These are phyloP conservation scores for Carallia brachiata DNA, from an alignment of 345 rosid species.

Conservation along the genomic window DNA sequence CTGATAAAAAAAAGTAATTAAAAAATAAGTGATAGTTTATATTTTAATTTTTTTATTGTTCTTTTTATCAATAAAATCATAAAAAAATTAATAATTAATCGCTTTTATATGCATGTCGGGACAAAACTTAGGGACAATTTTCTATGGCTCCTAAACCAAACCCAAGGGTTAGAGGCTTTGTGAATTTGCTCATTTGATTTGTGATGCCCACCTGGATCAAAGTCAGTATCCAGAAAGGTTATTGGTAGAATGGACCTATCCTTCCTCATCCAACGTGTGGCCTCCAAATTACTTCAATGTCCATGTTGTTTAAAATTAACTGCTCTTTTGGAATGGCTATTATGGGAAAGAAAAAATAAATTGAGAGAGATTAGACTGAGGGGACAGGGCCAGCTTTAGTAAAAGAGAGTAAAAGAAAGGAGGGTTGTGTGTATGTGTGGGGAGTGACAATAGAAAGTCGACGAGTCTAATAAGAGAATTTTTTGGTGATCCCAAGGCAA, in stretches of 20 bases:
- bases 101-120: too few species aligned
- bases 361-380: background rate
- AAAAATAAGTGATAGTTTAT: too few species aligned
- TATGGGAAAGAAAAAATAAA: background rate
- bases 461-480: slow-evolving; percentile 1
- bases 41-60: too few species aligned
- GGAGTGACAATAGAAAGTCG: slow-evolving; percentile 18
- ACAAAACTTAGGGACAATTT: too few species aligned
- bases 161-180: too few species aligned
- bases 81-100: too few species aligned
- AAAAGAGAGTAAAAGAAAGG: slow-evolving; percentile 12
- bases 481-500: slow-evolving; percentile 48
- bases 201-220: too few species aligned
- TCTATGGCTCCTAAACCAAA: too few species aligned
- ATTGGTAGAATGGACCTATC: background rate
- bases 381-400: slow-evolving; percentile 30
- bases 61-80: too few species aligned
- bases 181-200: too few species aligned
- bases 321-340: slow-evolving; percentile 13
- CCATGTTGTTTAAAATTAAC: background rate
- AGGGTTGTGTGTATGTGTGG: background rate
- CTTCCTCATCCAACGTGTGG: slow-evolving; percentile 19
- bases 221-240: too few species aligned
- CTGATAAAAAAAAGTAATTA: too few species aligned
- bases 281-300: background rate